Percentiles rank a stretch among this genome's conserved stretches.
Conservation (phyloP, 2,329 filamentous ascomycete genomes). For the Alternaria arbusti region DNA sequence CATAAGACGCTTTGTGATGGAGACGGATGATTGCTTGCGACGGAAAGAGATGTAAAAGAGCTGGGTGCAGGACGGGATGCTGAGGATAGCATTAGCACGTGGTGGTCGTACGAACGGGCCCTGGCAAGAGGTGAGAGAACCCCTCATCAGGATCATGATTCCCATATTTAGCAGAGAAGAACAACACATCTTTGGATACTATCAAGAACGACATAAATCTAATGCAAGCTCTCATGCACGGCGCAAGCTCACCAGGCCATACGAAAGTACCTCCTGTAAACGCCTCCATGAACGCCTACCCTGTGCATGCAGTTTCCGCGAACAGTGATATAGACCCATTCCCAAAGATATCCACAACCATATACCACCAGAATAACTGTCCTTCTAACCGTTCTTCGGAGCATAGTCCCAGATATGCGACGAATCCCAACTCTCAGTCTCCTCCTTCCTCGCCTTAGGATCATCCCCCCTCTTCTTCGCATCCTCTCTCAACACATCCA, state of each 20-base stretch:
- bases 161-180: accelerated
- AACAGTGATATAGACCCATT: not conserved
- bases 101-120: not conserved
- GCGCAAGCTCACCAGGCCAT: not conserved
- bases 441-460: slow-evolving; percentile 35
- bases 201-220: not conserved
- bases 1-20: not conserved
- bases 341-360: not conserved
- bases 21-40: not conserved
- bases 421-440: slow-evolving; percentile 44
- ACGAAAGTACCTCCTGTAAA: slow-evolving; percentile 1
- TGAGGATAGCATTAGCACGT: not conserved
- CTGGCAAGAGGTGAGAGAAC: not conserved
- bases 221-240: not conserved
- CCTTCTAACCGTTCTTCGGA: slow-evolving; percentile 18
- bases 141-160: not conserved
- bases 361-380: too few relatives aligned
- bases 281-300: slow-evolving; percentile 17
- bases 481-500: slow-evolving; percentile 37
- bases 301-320: not conserved
- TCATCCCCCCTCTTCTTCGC: slow-evolving; percentile 46
- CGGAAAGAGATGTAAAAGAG: not conserved
- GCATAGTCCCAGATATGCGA: slow-evolving; percentile 47
- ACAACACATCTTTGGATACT: not conserved
- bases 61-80: not conserved